Evolutionary conservation across 371 early-diverging fungal genomes (phyloP), one percentile per base, ranked within the genome.

Genomic region (Paraphysoderma sedebokerense): DNA sequence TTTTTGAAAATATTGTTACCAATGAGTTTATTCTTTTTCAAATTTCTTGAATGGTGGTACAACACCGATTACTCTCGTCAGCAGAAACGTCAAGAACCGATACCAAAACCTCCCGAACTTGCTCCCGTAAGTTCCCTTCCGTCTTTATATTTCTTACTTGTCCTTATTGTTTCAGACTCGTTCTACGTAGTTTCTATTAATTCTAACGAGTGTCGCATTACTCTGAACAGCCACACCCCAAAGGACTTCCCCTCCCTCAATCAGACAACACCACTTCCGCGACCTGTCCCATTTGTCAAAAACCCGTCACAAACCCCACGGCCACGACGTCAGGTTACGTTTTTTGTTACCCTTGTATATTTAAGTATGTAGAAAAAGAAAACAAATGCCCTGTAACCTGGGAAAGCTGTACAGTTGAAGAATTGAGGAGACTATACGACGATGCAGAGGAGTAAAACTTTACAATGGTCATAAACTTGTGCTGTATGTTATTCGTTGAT

Each of bases 31-130:
- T 87, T 91, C 66, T 79, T 87, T 51, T 87, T 81, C 70, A 84
- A 82, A 50, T 92, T 92, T 52, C 56, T 89, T 54, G 92, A 91
- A 61, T 91, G 93, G 92, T 90, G 91, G 90, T 86, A 87, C 55
- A 68, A 79, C 7, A 81, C 85, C 9, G 85, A 83, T 48, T 79
- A 73, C 30, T 67, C 52, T 19, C 50, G 54, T 27, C 59, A 55
- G 20, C 27, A 61, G 1, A 60, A 54, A 3, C 58, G 51, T 8
- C 49, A 52, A 27, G 49, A 52, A 29, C 63, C 66, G n/a, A 66
- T 66, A 15, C 72, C 72, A 3, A 71, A 76, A 31, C 85, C 87
- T 3, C 85, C 84, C 0, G 72, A 72, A 32, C 64, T 67, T 26
- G 55, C 74, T 13, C 64, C 62, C 62, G 79, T 77, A 45, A 35